Evolutionary conservation across 148 eudicot species (phyloP).

Genomic region (Arctostaphylos glauca): DNA sequence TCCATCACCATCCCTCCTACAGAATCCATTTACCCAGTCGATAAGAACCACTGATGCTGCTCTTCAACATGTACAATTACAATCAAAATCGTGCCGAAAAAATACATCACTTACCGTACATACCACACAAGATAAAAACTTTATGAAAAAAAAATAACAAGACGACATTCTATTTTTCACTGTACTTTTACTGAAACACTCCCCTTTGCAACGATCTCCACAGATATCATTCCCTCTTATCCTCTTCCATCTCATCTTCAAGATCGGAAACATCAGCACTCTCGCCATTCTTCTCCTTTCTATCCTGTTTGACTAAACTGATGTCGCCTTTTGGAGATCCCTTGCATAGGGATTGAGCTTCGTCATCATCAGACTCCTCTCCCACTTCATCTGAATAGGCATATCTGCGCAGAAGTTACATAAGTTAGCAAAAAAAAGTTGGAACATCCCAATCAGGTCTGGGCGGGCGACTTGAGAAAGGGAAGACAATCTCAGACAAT

Average conservation of each 20-base stretch:
- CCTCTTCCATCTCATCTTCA: constrained; percentile 61
- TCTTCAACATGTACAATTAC: not conserved
- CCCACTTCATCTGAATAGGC: constrained; percentile 70
- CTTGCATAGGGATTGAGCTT: constrained; percentile 65
- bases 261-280: constrained; percentile 32
- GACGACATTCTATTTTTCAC: not conserved
- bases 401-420: constrained; percentile 42
- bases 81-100: not conserved
- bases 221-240: constrained; percentile 50
- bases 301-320: constrained; percentile 61
- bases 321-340: constrained; percentile 61
- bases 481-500: not conserved
- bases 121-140: not conserved
- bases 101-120: too few relatives aligned
- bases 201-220: not conserved
- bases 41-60: not conserved
- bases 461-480: not conserved
- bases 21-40: too few relatives aligned
- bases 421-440: constrained; percentile 8
- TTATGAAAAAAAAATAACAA: not conserved
- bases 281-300: constrained; percentile 36
- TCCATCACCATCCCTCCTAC: too few relatives aligned
- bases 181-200: not conserved
- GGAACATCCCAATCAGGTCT: not conserved
- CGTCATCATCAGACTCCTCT: constrained; percentile 71